Conservation (phyloP, 2,329 filamentous ascomycete species). For the Fusarium nematophilum region DNA sequence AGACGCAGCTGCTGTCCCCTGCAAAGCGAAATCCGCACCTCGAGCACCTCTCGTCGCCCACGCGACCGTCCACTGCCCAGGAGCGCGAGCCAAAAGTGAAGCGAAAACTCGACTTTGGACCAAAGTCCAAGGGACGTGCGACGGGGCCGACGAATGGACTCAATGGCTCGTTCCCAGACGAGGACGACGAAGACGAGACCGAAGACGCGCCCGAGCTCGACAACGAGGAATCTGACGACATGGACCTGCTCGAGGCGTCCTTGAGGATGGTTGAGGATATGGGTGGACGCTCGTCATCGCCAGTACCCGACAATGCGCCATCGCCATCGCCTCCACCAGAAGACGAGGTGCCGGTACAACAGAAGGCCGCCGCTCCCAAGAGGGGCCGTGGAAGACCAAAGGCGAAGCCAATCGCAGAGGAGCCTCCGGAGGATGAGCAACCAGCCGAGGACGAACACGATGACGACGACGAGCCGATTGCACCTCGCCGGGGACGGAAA, state of each 20-base stretch:
- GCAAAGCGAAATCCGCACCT: slow-evolving; percentile 71
- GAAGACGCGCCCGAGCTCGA: slow-evolving; percentile 41
- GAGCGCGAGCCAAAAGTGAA: slow-evolving; percentile 57
- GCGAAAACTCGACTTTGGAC: slow-evolving; percentile 65
- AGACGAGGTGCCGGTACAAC: slow-evolving; percentile 19
- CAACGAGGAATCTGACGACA: slow-evolving; percentile 41
- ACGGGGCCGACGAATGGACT: slow-evolving; percentile 43
- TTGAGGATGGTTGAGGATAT: slow-evolving; percentile 55
- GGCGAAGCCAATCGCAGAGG: slow-evolving; percentile 21
- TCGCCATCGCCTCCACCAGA: slow-evolving; percentile 6
- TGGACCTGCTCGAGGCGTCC: slow-evolving; percentile 54
- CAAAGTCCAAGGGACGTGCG: slow-evolving; percentile 16
- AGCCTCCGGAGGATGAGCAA: slow-evolving; percentile 22
- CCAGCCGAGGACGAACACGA: slow-evolving; percentile 15
- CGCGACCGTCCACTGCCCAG: slow-evolving; percentile 51
- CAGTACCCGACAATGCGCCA: slow-evolving; percentile 27
- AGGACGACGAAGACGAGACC: slow-evolving; percentile 44
- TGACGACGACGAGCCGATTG: slow-evolving; percentile 5
- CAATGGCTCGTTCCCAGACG: slow-evolving; percentile 43
- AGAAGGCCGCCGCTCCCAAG: slow-evolving; percentile 15
- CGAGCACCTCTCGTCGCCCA: slow-evolving; percentile 63
- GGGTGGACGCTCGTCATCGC: slow-evolving; percentile 36
- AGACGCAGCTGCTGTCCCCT: slow-evolving; percentile 70
- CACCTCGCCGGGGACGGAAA: slow-evolving; percentile 24
- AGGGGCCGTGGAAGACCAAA: slow-evolving; percentile 40